Conservation (phyloP, 2,329 filamentous ascomycete species). For the Diplocarpon rosae region DNA sequence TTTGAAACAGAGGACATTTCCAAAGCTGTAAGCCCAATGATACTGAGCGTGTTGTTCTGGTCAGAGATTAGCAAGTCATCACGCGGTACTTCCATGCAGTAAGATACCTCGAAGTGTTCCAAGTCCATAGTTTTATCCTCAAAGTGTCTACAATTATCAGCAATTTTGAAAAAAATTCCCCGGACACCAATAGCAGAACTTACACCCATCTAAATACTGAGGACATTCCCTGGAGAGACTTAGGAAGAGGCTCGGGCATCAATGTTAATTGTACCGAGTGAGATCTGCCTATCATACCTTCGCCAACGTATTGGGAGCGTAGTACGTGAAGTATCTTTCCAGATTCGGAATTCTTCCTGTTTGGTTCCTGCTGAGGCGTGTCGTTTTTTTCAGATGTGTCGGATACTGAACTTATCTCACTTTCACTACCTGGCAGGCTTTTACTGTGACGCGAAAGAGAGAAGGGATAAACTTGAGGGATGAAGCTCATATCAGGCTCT, state of each 20-base stretch:
- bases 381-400: slow-evolving; percentile 3
- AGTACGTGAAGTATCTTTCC: not conserved
- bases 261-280: slow-evolving; percentile 4
- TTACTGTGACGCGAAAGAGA: slow-evolving; percentile 6
- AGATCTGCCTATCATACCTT: slow-evolving; percentile 4
- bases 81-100: not conserved
- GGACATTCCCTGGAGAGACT: not conserved
- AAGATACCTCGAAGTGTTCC: slow-evolving; percentile 6
- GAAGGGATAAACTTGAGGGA: slow-evolving; percentile 1
- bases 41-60: slow-evolving; percentile 3
- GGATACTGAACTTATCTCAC: slow-evolving; percentile 2
- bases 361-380: not conserved
- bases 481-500: not conserved
- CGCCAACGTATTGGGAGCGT: slow-evolving; percentile 6
- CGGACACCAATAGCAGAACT: not conserved
- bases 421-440: slow-evolving; percentile 3
- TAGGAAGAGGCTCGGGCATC: slow-evolving; percentile 1
- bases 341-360: not conserved
- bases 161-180: not conserved
- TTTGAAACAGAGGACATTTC: slow-evolving; percentile 12
- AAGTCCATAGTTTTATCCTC: slow-evolving; percentile 11
- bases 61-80: not conserved
- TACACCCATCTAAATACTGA: slow-evolving; percentile 9
- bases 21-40: slow-evolving; percentile 7
- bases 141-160: slow-evolving; percentile 5